phyloP scores from a whole-genome alignment of 2,329 filamentous ascomycete species.

The Lasiodiplodia theobromae region DNA sequence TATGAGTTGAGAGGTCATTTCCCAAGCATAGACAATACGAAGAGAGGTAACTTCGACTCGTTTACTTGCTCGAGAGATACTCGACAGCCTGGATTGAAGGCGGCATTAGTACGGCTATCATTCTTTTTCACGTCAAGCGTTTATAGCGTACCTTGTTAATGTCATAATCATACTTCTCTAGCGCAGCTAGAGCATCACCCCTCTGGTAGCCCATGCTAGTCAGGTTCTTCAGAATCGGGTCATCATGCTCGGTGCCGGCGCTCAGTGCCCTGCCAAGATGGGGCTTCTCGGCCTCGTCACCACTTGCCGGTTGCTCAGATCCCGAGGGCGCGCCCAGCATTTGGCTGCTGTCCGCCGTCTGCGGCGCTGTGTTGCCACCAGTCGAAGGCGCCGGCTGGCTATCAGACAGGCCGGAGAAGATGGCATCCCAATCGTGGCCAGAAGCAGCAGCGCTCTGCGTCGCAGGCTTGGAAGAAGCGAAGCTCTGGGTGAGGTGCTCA shows the following conservation, averaged over 20 bases:
- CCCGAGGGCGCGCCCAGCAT: conserved; percentile 34
- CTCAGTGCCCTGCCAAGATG: conserved; percentile 72
- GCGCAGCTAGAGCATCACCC: conserved; percentile 73
- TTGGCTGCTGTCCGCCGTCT: conserved; percentile 41
- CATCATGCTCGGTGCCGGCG: conserved; percentile 81
- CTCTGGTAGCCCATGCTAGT: conserved; percentile 89
- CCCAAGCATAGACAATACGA: not conserved
- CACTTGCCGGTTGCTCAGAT: not conserved
- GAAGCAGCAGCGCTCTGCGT: conserved; percentile 49
- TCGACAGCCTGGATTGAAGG: conserved; percentile 7
- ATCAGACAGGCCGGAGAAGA: conserved; percentile 80
- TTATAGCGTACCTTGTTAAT: conserved; percentile 78
- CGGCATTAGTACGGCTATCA: not conserved
- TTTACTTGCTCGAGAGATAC: conserved; percentile 10
- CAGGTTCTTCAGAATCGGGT: conserved; percentile 87
- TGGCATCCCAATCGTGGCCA: conserved; percentile 89
- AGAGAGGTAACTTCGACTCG: not conserved
- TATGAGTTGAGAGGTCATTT: not conserved
- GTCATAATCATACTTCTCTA: conserved; percentile 97
- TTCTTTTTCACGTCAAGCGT: too few species aligned
- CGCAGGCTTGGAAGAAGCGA: conserved; percentile 45
- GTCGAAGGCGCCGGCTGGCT: conserved; percentile 32
- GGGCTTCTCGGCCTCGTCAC: conserved; percentile 38
- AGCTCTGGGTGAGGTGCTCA: conserved; percentile 52
- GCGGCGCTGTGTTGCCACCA: conserved; percentile 44